Evolutionary conservation across 2,329 filamentous ascomycete species (phyloP), one percentile per base, ranked within the genome.

Genomic region (Botrytis elliptica): DNA sequence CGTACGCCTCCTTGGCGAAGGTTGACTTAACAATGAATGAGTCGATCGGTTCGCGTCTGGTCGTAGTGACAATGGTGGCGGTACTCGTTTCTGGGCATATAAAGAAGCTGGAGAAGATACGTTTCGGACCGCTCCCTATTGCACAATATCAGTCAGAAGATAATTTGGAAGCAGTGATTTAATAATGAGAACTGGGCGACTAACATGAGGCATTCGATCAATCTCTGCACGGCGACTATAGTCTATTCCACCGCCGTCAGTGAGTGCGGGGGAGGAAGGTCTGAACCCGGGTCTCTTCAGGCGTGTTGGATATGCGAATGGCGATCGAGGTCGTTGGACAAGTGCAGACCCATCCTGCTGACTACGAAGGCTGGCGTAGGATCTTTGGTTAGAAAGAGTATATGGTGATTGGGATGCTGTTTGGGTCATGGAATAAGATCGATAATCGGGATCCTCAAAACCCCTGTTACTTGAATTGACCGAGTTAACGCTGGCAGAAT

Each of bases 301-400:
- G 29, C 88, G 85, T 64, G 87, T 86, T 40, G 88, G 88, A 74
- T 90, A 89, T 36, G 87, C 87, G 75, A 87, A 89, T 1, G 88
- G 88, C 36, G 88, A 89, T 44, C 87, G 84, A 66, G 88, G 86
- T n/a, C 87, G 84, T 76, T 88, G 87, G 69, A 85, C 77, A 44
- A 82, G 79, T 18, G 63, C 73, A 40, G 64, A 20, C 63, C 80
- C 79, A 66, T 86, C 86, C 33, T 82, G 81, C 46, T 85, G 84
- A 74, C 85, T 87, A 74, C 86, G 84, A 60, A 87, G 79, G 40
- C 85, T 87, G 8, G 83, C 82, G 60, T 83, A 85, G 9, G 87
- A 87, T 75, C 83, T 84, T 72, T 85, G 83, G 40, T 85, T 85
- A 16, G 85, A 84, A n/a, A 86, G 78, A 20, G 83, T 81, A 67